Evolutionary conservation across 495 filamentous ascomycete genomes (phyloP).

Genomic region (Amniculicola lignicola): DNA sequence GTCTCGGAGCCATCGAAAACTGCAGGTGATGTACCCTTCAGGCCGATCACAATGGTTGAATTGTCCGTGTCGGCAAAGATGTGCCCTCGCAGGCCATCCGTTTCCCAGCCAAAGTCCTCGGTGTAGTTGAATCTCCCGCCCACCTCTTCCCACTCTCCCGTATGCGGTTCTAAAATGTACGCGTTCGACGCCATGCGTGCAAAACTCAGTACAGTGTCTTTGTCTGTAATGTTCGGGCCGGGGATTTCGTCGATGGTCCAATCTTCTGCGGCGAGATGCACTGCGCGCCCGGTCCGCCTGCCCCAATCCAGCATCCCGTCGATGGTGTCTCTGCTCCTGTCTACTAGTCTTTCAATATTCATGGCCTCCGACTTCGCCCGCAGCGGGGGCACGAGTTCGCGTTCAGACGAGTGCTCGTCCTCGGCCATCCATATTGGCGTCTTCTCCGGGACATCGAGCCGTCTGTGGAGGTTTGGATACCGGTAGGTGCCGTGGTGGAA

Average conservation of each 20-base stretch:
- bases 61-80: conserved; percentile 85
- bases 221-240: conserved; percentile 82
- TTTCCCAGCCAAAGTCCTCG: conserved; percentile 82
- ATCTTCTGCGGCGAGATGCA: conserved; percentile 60
- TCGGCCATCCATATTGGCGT: conserved; percentile 62
- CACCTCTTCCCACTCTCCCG: conserved; percentile 76
- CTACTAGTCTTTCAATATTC: conserved; percentile 74
- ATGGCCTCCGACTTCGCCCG: conserved; percentile 57
- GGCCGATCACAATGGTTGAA: conserved; percentile 79
- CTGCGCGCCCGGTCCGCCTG: conserved; percentile 57
- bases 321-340: conserved; percentile 70
- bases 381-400: conserved; percentile 48
- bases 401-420: conserved; percentile 50
- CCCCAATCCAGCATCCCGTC: conserved; percentile 71
- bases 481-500: conserved; percentile 79
- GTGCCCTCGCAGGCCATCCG: conserved; percentile 85
- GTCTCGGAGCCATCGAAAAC: conserved; percentile 94
- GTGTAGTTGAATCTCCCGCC: conserved; percentile 77
- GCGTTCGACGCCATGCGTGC: conserved; percentile 85
- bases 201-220: conserved; percentile 75
- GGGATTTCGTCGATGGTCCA: conserved; percentile 80
- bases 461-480: conserved; percentile 70
- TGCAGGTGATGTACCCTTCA: conserved; percentile 88
- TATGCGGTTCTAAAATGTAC: conserved; percentile 69
- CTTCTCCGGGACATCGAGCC: conserved; percentile 65